These are phyloP conservation scores for Golubevia pallescens DNA, from an alignment of 1,284 basidiomycete species.

Conservation along the genomic window DNA sequence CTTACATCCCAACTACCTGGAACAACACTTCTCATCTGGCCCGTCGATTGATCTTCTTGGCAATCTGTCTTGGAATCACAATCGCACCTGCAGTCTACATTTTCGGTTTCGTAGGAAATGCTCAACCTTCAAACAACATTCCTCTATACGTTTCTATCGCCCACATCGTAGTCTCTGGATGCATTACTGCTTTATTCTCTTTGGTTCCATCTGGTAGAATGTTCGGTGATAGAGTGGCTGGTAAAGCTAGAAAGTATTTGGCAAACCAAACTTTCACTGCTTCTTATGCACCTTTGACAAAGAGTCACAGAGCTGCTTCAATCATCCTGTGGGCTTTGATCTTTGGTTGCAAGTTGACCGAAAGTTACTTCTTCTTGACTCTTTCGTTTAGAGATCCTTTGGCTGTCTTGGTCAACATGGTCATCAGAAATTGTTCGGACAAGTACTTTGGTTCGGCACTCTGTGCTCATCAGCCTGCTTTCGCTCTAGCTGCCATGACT, in stretches of 20 bases:
- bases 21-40: constrained; percentile 63
- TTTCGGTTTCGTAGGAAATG: constrained; percentile 40
- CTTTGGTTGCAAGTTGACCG: constrained; percentile 64
- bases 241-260: constrained; percentile 62
- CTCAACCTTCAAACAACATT: constrained; percentile 20
- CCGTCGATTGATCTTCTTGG: constrained; percentile 56
- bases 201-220: constrained; percentile 56
- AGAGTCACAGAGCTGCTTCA: constrained; percentile 47
- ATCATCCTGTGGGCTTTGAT: constrained; percentile 58
- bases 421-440: constrained; percentile 57
- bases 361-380: constrained; percentile 64
- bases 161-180: constrained; percentile 49
- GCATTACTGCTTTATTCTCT: constrained; percentile 58
- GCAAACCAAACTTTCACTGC: constrained; percentile 64
- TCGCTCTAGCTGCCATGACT: constrained; percentile 59
- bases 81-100: constrained; percentile 59
- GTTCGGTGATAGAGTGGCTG: constrained; percentile 62
- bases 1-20: constrained; percentile 61
- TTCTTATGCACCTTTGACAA: constrained; percentile 49
- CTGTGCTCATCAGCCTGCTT: constrained; percentile 59
- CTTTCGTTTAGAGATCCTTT: constrained; percentile 63
- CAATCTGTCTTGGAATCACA: constrained; percentile 55
- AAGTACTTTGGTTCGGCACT: constrained; percentile 60
- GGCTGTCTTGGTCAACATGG: constrained; percentile 60
- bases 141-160: constrained; percentile 44